A percentile compares a stretch with the other conserved stretches of the same genome.
phyloP scores from a whole-genome alignment of 257 asterid species.

The Sherardia arvensis region DNA sequence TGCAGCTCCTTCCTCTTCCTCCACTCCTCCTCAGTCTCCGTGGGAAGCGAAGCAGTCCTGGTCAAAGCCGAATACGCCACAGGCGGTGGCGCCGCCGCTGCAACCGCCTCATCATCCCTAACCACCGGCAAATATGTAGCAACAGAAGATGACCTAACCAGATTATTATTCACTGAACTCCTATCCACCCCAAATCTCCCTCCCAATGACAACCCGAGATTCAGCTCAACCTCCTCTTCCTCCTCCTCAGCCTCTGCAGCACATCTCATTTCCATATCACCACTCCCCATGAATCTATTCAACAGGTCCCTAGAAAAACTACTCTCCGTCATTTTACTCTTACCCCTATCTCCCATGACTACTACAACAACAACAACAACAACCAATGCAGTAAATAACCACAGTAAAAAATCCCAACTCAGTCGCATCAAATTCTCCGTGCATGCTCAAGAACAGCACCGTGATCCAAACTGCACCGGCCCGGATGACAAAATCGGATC shows the following conservation, averaged over 20 bases:
- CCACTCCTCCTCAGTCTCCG: conserved; percentile 88
- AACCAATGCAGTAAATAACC: conserved; percentile 13
- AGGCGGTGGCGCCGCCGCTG: conserved; percentile 25
- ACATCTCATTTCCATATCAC: conserved; percentile 12
- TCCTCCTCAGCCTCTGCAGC: conserved; percentile 22
- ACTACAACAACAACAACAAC: conserved; percentile 11
- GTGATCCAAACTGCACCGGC: conserved; percentile 31
- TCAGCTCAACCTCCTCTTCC: conserved; percentile 51
- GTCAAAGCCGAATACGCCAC: conserved; percentile 35
- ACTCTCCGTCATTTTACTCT: conserved; percentile 26
- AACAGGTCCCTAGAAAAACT: conserved; percentile 58
- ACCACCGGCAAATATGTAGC: conserved; percentile 64
- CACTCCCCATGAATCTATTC: conserved; percentile 62
- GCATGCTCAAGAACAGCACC: conserved; percentile 26
- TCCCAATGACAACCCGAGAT: conserved; percentile 88
- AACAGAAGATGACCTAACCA: conserved; percentile 62
- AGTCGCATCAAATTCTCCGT: conserved; percentile 11
- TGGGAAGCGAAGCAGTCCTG: conserved; percentile 82
- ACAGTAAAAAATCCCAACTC: conserved; percentile 12
- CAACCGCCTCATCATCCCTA: conserved; percentile 43
- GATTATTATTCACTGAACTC: conserved; percentile 26
- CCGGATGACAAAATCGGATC: conserved; percentile 29
- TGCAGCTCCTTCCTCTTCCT: conserved; percentile 90
- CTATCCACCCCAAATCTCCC: conserved; percentile 91
- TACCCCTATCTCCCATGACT: conserved; percentile 50